phyloP scores from a whole-genome alignment of 768 basidiomycete genomes.

The Auricularia heimuer region DNA sequence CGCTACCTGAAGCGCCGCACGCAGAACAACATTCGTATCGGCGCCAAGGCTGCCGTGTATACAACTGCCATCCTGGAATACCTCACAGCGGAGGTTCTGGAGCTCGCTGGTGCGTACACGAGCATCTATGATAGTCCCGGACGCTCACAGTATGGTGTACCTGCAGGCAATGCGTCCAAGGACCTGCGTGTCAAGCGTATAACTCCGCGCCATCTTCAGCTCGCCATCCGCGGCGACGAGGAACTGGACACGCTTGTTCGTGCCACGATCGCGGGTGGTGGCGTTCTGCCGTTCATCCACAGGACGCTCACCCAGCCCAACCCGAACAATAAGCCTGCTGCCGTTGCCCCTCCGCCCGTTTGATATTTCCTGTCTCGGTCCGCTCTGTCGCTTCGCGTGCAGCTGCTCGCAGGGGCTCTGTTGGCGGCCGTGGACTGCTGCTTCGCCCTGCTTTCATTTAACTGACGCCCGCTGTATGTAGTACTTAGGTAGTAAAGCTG shows the following conservation, averaged over 20 bases:
- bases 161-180: conserved; percentile 86
- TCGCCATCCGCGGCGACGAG: conserved; percentile 94
- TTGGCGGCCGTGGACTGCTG: no score
- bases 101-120: conserved; percentile 70
- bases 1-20: conserved; percentile 88
- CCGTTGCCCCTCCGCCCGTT: no score
- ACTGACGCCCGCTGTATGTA: no score
- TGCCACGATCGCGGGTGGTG: conserved; percentile 88
- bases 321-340: neutral
- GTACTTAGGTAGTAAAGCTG: no score
- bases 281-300: conserved; percentile 83
- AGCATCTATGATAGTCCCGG: neutral
- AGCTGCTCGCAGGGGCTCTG: no score
- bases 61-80: conserved; percentile 96
- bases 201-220: conserved; percentile 89
- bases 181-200: conserved; percentile 97
- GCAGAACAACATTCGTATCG: conserved; percentile 89
- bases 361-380: no score
- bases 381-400: no score
- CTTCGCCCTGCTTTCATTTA: no score
- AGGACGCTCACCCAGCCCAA: conserved; percentile 46
- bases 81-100: conserved; percentile 90
- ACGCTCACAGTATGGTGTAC: neutral
- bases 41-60: conserved; percentile 96
- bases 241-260: conserved; percentile 92